A percentile compares a stretch with the other conserved stretches of the same genome.
Conservation (phyloP, 805 yeast genomes). For the Lipomyces chichibuensis region DNA sequence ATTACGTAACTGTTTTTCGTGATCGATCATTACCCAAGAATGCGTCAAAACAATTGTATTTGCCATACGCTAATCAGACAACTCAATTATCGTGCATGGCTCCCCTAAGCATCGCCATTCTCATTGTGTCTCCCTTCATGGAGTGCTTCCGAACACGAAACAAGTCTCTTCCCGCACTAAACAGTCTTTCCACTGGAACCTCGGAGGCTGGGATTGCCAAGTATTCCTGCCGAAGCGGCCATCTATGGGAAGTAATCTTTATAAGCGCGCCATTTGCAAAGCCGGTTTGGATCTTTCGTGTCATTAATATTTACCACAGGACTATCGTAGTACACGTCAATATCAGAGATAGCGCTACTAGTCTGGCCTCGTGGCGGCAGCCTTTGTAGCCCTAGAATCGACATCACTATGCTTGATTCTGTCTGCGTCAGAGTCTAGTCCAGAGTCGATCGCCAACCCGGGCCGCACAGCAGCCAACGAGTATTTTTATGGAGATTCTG, state of each 20-base stretch:
- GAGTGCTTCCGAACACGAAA: no score
- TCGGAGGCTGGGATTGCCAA: conserved; percentile 1
- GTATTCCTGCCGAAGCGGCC: conserved; percentile 3
- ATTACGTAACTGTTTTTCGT: no score
- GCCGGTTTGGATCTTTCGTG: not conserved
- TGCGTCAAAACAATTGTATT: no score
- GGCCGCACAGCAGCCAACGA: not conserved
- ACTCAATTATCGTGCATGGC: no score
- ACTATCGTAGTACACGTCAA: no score
- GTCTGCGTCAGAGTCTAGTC: no score
- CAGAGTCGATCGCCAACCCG: no score
- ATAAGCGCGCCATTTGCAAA: not conserved
- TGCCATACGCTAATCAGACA: no score
- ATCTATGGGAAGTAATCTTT: not conserved
- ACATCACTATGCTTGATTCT: no score
- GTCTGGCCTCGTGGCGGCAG: not conserved
- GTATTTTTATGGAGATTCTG: not conserved
- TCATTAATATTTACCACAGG: not conserved
- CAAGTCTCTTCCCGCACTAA: conserved; percentile 3
- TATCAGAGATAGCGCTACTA: not conserved
- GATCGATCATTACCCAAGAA: no score
- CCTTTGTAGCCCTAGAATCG: not conserved
- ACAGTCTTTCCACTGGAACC: conserved; percentile 1
- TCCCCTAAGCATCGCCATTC: no score
- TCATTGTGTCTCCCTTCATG: no score